These are phyloP conservation scores for Eucalyptus tenuipes DNA, from an alignment of 345 rosid genomes.

Conservation along the genomic window DNA sequence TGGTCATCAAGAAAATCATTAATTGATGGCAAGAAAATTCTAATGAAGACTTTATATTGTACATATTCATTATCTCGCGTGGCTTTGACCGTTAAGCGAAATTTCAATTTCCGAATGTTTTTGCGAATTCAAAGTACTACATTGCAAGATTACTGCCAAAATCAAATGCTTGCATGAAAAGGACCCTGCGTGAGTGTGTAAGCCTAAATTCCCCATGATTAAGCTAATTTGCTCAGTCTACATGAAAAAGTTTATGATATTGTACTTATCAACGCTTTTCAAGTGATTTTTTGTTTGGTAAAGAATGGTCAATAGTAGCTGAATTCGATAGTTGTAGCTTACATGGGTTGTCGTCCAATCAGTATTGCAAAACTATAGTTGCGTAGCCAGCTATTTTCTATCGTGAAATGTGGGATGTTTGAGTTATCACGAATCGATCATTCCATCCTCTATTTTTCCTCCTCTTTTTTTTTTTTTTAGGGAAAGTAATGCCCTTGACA, in stretches of 20 bases:
- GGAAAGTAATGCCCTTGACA: not conserved
- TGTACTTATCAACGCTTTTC: not conserved
- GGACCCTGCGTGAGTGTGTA: not conserved
- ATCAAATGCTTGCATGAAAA: not conserved
- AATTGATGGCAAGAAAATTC: not conserved
- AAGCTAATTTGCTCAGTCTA: not conserved
- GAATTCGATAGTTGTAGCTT: too few relatives aligned
- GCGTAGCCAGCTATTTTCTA: not conserved
- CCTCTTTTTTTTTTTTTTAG: rapidly evolving
- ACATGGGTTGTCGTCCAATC: not conserved
- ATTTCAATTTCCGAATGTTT: not conserved
- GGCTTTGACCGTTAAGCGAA: rapidly evolving
- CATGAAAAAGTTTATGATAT: not conserved
- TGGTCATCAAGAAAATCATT: not conserved
- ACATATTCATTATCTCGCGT: not conserved
- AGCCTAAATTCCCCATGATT: not conserved
- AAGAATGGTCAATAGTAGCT: not conserved
- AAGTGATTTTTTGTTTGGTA: not conserved
- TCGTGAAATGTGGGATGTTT: not conserved
- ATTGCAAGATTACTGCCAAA: not conserved
- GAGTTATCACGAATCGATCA: not conserved
- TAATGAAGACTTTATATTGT: not conserved
- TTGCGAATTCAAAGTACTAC: not conserved
- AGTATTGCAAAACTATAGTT: not conserved
- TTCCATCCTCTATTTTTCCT: not conserved